Evolutionary conservation across 176 grass and related monocot species (phyloP), one percentile per base, ranked within the genome.

Genomic region (Carex littledalei): DNA sequence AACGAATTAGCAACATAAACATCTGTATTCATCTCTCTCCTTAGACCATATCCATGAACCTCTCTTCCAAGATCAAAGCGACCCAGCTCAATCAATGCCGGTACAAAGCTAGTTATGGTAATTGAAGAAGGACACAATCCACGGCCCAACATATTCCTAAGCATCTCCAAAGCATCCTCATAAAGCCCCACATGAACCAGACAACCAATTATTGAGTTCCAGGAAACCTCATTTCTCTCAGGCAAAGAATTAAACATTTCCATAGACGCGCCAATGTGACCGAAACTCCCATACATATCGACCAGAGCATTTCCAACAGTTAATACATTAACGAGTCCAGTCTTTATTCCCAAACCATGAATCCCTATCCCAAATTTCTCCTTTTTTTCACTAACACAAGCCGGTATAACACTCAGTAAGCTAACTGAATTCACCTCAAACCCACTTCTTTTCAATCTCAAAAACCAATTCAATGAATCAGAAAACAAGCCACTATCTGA

Each of bases 251-350:
- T 31, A 82, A 97, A 94, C 70, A 90, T 26, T 58, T 1, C 32
- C 73, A 90, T 85, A 2, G 92, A 86, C 29, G 84, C 61, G 14
- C 84, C 84, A 21, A 87, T 67, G 20, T 93, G 82, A 49, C 74
- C 87, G 60, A 92, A 91, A 20, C 91, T 92, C 17, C 90, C 94
- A 1, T 97, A 97, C 90, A 97, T 91, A 83, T 93, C 85, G 12
- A 94, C 59, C 79, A 97, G 34, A 0, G 95, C 77, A 84, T 97
- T 97, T 2, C 79, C 63, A 6, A 97, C 86, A 11, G 86, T 97
- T 11, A 88, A 52, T 31, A 88, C 18, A 47, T 84, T 84, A 69
- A 79, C 78, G 43, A 97, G 68, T 50, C 92, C 88, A 78, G 56
- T 54, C 62, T 93, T 94, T 62, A 93, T 34, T 1, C 73, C 87